These are phyloP conservation scores for Wallacemonas sp. DNA, from an alignment of 208 protist genomes.

Conservation along the genomic window DNA sequence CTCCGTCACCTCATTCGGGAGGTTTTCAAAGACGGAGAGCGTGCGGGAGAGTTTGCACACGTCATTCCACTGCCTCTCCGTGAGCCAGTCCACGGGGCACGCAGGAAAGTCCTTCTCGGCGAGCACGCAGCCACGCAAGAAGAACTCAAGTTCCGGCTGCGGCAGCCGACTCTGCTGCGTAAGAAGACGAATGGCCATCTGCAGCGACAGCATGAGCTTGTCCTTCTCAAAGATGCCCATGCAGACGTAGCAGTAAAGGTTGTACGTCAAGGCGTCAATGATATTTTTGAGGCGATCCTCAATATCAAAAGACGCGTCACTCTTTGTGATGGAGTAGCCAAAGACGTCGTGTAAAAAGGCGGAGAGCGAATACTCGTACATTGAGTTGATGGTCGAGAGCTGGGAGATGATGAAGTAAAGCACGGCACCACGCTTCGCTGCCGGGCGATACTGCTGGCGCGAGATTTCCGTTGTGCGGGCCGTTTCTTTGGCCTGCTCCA, in stretches of 20 bases:
- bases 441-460: conserved; percentile 95
- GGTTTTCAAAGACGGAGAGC: conserved; percentile 74
- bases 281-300: conserved; percentile 97
- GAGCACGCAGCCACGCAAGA: conserved; percentile 97
- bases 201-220: conserved; percentile 98
- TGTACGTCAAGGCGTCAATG: conserved; percentile 95
- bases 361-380: conserved; percentile 99
- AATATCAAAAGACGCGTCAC: conserved; percentile 92
- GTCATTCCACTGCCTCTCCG: conserved; percentile 97
- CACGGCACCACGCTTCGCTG: conserved; percentile 96
- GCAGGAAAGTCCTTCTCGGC: conserved; percentile 90
- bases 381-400: conserved; percentile 96
- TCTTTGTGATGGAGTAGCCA: conserved; percentile 93
- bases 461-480: conserved; percentile 95
- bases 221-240: conserved; percentile 98
- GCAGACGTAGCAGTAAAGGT: conserved; percentile 98
- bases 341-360: conserved; percentile 98
- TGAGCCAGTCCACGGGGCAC: conserved; percentile 92
- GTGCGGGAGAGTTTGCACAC: conserved; percentile 83
- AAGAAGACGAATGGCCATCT: conserved; percentile 97
- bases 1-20: conserved; percentile 75
- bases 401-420: conserved; percentile 98
- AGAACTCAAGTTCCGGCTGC: conserved; percentile 96
- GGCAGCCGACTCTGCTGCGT: conserved; percentile 83
- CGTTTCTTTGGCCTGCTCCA: conserved; percentile 95